Base-by-base conservation (phyloP, 106 monocot species). In the Dioscorea zingiberensis region DNA sequence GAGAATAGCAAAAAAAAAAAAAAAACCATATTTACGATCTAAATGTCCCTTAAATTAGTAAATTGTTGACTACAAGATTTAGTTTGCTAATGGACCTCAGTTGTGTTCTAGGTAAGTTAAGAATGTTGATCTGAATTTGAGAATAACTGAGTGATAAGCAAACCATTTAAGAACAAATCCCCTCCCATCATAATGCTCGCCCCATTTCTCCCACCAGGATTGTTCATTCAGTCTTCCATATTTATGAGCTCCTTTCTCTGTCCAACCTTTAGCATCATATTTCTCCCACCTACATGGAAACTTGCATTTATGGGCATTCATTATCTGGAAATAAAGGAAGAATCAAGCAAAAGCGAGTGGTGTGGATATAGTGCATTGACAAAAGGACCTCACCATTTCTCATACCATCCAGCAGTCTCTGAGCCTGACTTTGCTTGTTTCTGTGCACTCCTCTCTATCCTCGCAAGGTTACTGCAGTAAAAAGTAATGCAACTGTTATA, bases 191-290 rank as follows among this genome's bases (percentile, higher is more conserved):
- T 92, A 98, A 49, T 91, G 78, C 75, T 98, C 97, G 49, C 97
- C 97, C 92, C 92, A 98, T 64, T 89, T 98, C 76, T 98, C 97
- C 92, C 92, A 92, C 97, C 97, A 98, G 17, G 97, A 98, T 54
- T 98, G 92, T 38, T 98, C 92, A 70, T 98, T 89, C 44, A 92
- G 60, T 71, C 76, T 81, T 62, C 97, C 97, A 80, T 92, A 88
- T 65, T 98, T 98, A 63, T 98, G 83, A 69, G 88, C 83, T 75
- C 92, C 86, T 81, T 98, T 98, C 51, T 98, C 92, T 15, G 88
- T 84, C 77, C 76, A 92, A 49, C 97, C 97, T 82, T 97, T 97
- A 26, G 97, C 97, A 80, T 97, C 92, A 82, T 97, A 92, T 53
- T 86, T 97, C 55, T 97, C 97, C 92, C 88, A 97, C 97, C 97